These are phyloP conservation scores for Trichoderma sp. DNA, from an alignment of 2,329 filamentous ascomycete species.

Conservation along the genomic window DNA sequence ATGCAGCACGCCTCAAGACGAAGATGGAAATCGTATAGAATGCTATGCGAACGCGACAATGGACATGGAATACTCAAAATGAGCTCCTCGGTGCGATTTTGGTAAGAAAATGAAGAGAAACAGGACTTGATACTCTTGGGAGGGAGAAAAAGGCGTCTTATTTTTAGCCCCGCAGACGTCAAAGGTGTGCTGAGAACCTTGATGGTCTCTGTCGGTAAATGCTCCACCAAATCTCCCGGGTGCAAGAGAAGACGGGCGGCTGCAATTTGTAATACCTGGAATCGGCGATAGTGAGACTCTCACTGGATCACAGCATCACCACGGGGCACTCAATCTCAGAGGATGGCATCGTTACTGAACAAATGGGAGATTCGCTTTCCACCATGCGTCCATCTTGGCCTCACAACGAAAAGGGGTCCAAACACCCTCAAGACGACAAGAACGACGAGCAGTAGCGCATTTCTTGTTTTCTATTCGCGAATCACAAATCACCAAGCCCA, in stretches of 20 bases:
- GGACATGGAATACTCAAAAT: not conserved
- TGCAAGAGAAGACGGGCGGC: not conserved
- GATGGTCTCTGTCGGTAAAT: slow-evolving; percentile 1
- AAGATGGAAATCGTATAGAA: not conserved
- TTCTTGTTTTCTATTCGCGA: not conserved
- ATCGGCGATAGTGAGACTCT: not conserved
- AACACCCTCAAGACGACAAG: not conserved
- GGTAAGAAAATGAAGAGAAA: not conserved
- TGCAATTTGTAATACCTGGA: not conserved
- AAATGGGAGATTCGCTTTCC: not conserved
- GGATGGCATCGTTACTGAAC: not conserved
- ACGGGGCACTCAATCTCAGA: not conserved
- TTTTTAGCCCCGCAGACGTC: slow-evolving; percentile 17
- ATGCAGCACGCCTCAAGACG: not conserved
- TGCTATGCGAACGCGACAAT: not conserved
- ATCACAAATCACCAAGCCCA: not conserved
- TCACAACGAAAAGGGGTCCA: not conserved
- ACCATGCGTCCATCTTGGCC: not conserved
- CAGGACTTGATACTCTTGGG: not conserved
- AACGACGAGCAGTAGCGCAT: not conserved
- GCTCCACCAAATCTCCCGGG: slow-evolving; percentile 5
- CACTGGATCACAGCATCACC: not conserved
- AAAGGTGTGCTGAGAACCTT: slow-evolving; percentile 20
- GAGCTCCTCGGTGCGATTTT: not conserved
- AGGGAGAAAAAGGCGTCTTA: not conserved